Evolutionary conservation across 75 land plant genomes (phyloP).

Genomic region (Ceratopteris richardii): DNA sequence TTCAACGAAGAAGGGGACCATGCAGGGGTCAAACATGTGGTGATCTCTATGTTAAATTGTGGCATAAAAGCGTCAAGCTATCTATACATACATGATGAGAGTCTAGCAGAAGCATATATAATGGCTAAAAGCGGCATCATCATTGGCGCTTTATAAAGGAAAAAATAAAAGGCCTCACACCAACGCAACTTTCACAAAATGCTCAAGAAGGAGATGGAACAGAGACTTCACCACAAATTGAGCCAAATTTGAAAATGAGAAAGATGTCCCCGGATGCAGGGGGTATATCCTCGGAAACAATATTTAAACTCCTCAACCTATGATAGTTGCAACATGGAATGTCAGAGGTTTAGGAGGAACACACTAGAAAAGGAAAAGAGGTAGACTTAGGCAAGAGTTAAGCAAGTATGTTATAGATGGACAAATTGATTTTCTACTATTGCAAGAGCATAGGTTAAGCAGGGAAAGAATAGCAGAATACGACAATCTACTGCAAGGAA

Average conservation of each 20-base stretch:
- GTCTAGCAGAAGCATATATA: background rate
- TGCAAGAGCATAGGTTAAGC: background rate
- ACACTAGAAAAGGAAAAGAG: background rate
- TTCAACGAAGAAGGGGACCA: background rate
- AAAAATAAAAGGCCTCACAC: background rate
- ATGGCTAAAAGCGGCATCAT: background rate
- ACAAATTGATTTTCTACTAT: background rate
- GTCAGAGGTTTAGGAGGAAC: background rate
- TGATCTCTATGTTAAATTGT: background rate
- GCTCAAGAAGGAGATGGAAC: background rate
- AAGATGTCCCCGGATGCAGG: background rate
- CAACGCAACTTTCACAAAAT: background rate
- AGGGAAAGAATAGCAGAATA: background rate
- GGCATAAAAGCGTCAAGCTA: background rate
- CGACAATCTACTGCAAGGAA: background rate
- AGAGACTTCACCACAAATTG: background rate
- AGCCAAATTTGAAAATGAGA: background rate
- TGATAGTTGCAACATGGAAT: background rate
- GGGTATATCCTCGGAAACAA: too few species aligned
- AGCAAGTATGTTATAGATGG: background rate
- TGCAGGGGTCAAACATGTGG: background rate
- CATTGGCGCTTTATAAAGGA: slow-evolving; percentile 1
- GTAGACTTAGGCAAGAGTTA: slow-evolving; percentile 1
- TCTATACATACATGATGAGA: background rate
- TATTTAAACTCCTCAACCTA: background rate